Evolutionary conservation across 2,329 filamentous ascomycete species (phyloP).

Genomic region (Calonectria pseudoreteaudii): DNA sequence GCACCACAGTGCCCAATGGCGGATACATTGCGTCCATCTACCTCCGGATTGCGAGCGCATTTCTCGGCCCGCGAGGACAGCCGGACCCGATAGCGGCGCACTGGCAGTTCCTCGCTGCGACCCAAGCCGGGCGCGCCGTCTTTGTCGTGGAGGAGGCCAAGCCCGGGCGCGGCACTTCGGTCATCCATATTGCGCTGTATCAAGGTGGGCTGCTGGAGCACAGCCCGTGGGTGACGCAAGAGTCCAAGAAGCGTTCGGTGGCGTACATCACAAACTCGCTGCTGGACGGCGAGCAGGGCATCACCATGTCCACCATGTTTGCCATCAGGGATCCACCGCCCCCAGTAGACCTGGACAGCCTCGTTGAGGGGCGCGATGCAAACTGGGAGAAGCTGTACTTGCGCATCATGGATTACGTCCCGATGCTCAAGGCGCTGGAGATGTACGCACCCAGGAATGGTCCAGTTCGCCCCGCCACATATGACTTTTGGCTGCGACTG

Average conservation of each 20-base stretch:
- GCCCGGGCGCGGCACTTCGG: conserved; percentile 54
- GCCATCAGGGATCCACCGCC: conserved; percentile 28
- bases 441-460: conserved; percentile 44
- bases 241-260: conserved; percentile 47
- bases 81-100: conserved; percentile 53
- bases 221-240: conserved; percentile 50
- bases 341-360: conserved; percentile 31
- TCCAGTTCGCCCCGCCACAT: conserved; percentile 21
- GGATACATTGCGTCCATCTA: conserved; percentile 59
- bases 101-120: conserved; percentile 56
- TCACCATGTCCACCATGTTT: conserved; percentile 46
- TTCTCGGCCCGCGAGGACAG: conserved; percentile 50
- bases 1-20: conserved; percentile 56
- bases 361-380: conserved; percentile 14
- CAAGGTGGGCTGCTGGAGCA: conserved; percentile 50
- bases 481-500: conserved; percentile 70
- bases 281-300: conserved; percentile 40
- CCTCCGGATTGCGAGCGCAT: conserved; percentile 48
- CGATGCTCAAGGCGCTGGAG: conserved; percentile 42
- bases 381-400: conserved; percentile 33
- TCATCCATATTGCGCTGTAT: conserved; percentile 56
- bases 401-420: conserved; percentile 36
- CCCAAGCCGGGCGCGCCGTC: conserved; percentile 50
- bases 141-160: conserved; percentile 56
- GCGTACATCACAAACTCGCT: conserved; percentile 55